A percentile compares a stretch with the other conserved stretches of the same genome.
phyloP scores from a whole-genome alignment of 2,329 filamentous ascomycete genomes.

The Penicillium capsulatum region DNA sequence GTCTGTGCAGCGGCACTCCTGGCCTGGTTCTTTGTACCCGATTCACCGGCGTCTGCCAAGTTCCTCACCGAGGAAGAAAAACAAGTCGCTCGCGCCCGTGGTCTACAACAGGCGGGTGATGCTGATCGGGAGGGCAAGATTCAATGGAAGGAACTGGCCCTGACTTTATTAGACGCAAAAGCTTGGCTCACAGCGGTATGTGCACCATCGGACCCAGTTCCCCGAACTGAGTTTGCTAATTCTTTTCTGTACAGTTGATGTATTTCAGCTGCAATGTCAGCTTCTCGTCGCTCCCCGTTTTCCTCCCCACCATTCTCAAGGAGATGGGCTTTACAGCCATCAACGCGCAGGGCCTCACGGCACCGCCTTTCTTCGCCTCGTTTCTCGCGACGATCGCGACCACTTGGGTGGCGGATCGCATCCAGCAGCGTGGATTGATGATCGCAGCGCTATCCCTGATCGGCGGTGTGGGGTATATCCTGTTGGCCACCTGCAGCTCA shows the following conservation, averaged over 20 bases:
- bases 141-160: constrained; percentile 48
- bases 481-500: constrained; percentile 56
- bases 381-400: constrained; percentile 60
- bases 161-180: constrained; percentile 43
- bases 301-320: constrained; percentile 59
- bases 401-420: constrained; percentile 62
- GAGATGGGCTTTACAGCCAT: constrained; percentile 66
- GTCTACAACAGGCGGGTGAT: constrained; percentile 51
- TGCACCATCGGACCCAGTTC: background rate
- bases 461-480: constrained; percentile 60
- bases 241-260: constrained; percentile 40
- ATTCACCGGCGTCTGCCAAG: constrained; percentile 49
- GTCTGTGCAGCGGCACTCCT: constrained; percentile 53
- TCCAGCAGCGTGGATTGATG: constrained; percentile 60
- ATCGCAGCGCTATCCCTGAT: constrained; percentile 55
- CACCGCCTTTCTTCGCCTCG: constrained; percentile 65
- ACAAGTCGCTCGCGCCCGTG: constrained; percentile 52
- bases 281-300: constrained; percentile 62
- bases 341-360: constrained; percentile 66
- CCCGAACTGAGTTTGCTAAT: background rate
- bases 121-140: constrained; percentile 40
- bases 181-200: constrained; percentile 48
- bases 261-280: constrained; percentile 62
- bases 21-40: constrained; percentile 54
- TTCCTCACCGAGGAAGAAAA: constrained; percentile 58